phyloP scores from a whole-genome alignment of 1,139 yeast species.

The Taphrina sp. region DNA sequence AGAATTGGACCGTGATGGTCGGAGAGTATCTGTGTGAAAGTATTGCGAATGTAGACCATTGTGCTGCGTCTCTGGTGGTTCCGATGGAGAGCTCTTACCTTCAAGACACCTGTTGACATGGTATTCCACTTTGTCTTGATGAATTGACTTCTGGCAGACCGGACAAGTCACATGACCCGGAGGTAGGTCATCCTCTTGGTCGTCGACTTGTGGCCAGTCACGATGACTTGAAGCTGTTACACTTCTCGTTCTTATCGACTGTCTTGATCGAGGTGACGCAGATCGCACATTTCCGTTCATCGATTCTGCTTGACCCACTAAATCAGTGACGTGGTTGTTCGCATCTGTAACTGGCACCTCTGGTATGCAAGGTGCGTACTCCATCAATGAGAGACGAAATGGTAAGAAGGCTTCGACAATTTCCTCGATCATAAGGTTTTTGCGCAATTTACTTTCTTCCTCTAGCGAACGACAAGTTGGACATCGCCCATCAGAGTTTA shows the following conservation, averaged over 20 bases:
- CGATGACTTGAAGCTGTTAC: not conserved
- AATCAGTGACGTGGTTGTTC: not conserved
- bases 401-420: conserved; percentile 56
- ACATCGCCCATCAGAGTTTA: conserved; percentile 61
- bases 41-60: not conserved
- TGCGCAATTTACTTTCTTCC: conserved; percentile 66
- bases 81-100: conserved; percentile 5
- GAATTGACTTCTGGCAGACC: conserved; percentile 35
- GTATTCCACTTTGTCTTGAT: conserved; percentile 34
- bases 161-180: conserved; percentile 36
- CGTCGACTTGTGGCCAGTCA: not conserved
- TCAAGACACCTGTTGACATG: conserved; percentile 34
- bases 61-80: not conserved
- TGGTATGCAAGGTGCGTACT: conserved; percentile 4
- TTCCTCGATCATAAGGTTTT: conserved; percentile 73
- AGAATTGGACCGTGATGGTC: not conserved
- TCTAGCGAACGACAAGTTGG: conserved; percentile 77
- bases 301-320: not conserved
- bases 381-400: conserved; percentile 14
- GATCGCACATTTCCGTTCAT: not conserved
- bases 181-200: not conserved
- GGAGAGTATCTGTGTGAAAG: too few species aligned
- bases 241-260: not conserved
- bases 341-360: not conserved
- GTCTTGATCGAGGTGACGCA: not conserved